Percentiles rank a stretch among this genome's conserved stretches.
phyloP scores from a whole-genome alignment of 129 eudicot species.

The Chrysanthemum makinoi region DNA sequence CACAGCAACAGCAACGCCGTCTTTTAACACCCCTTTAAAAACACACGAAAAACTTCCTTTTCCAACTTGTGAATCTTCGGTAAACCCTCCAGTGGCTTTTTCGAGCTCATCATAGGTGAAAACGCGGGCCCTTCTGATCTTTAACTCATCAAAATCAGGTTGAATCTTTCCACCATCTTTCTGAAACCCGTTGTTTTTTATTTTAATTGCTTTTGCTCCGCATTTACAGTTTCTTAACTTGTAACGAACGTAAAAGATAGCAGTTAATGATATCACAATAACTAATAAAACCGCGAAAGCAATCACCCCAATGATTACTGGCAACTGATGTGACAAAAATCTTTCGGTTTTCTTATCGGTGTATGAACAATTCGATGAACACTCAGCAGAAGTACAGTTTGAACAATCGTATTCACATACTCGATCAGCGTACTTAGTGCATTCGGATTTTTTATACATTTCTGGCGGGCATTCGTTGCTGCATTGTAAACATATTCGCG shows the following conservation, averaged over 20 bases:
- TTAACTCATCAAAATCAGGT: constrained; percentile 75
- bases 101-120: constrained; percentile 75
- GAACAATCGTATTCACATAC: constrained; percentile 75
- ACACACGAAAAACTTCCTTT: constrained; percentile 98
- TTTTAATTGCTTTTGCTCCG: constrained; percentile 37
- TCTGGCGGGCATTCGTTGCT: constrained; percentile 60
- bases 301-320: constrained; percentile 66
- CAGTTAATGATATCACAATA: constrained; percentile 58
- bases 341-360: constrained; percentile 39
- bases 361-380: constrained; percentile 53
- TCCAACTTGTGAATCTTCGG: constrained; percentile 80
- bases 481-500: constrained; percentile 72
- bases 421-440: constrained; percentile 51
- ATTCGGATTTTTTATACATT: constrained; percentile 55
- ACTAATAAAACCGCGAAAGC: constrained; percentile 69
- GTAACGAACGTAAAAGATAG: constrained; percentile 71
- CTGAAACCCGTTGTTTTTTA: constrained; percentile 36
- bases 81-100: constrained; percentile 66
- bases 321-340: constrained; percentile 78
- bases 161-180: constrained; percentile 56
- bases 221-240: constrained; percentile 75
- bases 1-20: constrained; percentile 79
- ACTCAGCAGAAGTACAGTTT: constrained; percentile 56
- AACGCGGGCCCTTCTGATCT: constrained; percentile 66
- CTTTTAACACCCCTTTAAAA: constrained; percentile 74